These are phyloP conservation scores for Aureobasidium subglaciale DNA, from an alignment of 2,329 filamentous ascomycete species.

Conservation along the genomic window DNA sequence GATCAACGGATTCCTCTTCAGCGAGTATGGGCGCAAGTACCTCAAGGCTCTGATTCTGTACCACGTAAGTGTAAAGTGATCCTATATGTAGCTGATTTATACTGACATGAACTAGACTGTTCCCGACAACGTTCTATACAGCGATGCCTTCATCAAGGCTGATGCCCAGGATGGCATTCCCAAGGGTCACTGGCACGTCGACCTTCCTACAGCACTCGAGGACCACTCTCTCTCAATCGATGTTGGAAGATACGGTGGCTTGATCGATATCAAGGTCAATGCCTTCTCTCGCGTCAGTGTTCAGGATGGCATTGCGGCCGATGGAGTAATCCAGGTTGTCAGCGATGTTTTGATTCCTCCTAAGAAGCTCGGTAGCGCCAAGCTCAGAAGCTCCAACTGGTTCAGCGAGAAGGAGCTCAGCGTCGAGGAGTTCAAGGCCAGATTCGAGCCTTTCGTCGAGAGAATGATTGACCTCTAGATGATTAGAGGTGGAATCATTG, in stretches of 20 bases:
- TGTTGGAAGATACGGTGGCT: conserved; percentile 59
- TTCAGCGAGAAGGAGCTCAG: conserved; percentile 47
- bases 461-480: conserved; percentile 14
- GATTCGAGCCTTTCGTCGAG: conserved; percentile 42
- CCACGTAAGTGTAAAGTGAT: background rate
- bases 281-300: conserved; percentile 59
- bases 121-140: conserved; percentile 69
- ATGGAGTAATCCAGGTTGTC: conserved; percentile 78
- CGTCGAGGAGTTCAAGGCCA: conserved; percentile 55
- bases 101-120: conserved; percentile 41
- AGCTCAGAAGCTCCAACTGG: conserved; percentile 26
- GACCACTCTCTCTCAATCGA: conserved; percentile 64
- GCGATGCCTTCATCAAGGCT: conserved; percentile 63
- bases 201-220: conserved; percentile 65
- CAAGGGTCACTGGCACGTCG: conserved; percentile 54
- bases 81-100: background rate
- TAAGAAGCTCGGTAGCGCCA: conserved; percentile 41
- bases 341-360: conserved; percentile 70
- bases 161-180: conserved; percentile 27
- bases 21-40: conserved; percentile 63
- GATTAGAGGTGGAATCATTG: background rate
- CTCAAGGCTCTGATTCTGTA: conserved; percentile 54
- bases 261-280: conserved; percentile 68
- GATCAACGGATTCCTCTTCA: conserved; percentile 82
- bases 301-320: conserved; percentile 63